phyloP scores from a whole-genome alignment of 1,284 basidiomycete genomes.

The Sanghuangporus baumii region DNA sequence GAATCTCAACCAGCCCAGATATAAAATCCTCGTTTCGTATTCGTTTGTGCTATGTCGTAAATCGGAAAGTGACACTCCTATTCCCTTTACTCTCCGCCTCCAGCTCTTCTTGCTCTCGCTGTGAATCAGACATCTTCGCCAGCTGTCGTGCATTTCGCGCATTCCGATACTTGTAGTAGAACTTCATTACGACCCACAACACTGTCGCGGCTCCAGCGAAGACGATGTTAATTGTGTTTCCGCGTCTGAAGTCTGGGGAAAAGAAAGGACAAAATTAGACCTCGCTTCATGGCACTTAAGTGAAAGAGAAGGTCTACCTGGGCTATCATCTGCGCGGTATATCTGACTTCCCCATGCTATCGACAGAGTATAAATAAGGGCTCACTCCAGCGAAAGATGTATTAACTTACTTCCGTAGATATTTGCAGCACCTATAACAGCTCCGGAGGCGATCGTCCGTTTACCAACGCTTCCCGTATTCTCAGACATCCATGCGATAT shows the following conservation, averaged over 20 bases:
- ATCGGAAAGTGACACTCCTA: conserved; percentile 29
- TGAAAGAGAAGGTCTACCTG: conserved; percentile 22
- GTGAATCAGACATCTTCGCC: conserved; percentile 22
- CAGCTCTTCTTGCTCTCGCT: conserved; percentile 25
- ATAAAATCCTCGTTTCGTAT: background rate
- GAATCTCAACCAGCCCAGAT: too few species aligned
- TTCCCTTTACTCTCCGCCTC: conserved; percentile 29
- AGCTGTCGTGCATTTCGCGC: conserved; percentile 22
- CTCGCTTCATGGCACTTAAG: too few species aligned
- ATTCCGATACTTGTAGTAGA: conserved; percentile 28
- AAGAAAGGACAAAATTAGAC: background rate
- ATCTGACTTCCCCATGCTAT: conserved; percentile 24
- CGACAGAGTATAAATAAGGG: background rate
- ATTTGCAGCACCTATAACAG: conserved; percentile 32
- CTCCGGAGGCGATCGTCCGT: conserved; percentile 31
- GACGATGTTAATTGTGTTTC: conserved; percentile 35
- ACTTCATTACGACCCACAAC: conserved; percentile 32
- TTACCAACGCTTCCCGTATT: conserved; percentile 35
- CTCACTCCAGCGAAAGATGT: background rate
- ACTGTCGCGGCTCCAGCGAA: conserved; percentile 29
- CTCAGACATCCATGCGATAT: conserved; percentile 37
- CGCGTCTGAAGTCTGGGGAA: conserved; percentile 29
- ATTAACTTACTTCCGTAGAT: conserved; percentile 23
- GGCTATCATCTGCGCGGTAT: conserved; percentile 33
- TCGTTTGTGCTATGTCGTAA: conserved; percentile 24